Percentiles rank a stretch among this genome's conserved stretches.
Evolutionary conservation across 345 rosid genomes (phyloP).

Genomic region (Lumnitzera littorea): DNA sequence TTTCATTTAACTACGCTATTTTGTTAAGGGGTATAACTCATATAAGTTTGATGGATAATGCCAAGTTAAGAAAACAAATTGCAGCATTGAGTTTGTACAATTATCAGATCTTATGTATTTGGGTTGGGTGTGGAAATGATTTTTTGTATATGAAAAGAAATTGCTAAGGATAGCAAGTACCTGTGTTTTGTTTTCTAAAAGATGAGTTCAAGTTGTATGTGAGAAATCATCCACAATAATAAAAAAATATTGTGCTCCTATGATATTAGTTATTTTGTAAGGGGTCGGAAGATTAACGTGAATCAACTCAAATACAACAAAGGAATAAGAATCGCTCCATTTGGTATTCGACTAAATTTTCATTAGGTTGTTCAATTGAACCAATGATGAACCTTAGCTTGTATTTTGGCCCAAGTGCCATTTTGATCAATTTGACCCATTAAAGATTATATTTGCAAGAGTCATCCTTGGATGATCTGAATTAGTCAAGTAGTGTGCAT

Average conservation of each 20-base stretch:
- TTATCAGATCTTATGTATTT: background rate
- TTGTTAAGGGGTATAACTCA: background rate
- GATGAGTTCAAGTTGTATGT: background rate
- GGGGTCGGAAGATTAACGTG: background rate
- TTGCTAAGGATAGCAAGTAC: background rate
- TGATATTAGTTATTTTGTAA: background rate
- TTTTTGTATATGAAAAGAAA: background rate
- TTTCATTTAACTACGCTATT: background rate
- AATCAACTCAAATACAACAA: background rate
- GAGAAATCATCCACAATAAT: slow-evolving; percentile 5
- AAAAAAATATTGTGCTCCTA: background rate
- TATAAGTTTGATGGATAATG: background rate
- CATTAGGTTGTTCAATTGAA: no score
- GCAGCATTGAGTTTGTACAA: background rate
- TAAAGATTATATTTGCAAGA: no score
- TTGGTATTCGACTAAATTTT: no score
- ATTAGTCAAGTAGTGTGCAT: no score
- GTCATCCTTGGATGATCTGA: no score
- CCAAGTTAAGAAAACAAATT: background rate
- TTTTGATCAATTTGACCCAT: no score
- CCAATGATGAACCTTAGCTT: no score
- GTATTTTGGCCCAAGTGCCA: no score
- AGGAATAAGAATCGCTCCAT: background rate
- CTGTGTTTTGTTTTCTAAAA: background rate
- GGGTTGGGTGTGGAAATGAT: background rate